A percentile compares a stretch with the other conserved stretches of the same genome.
Conservation (phyloP, 1,284 basidiomycete genomes). For the Sparassis latifolia region DNA sequence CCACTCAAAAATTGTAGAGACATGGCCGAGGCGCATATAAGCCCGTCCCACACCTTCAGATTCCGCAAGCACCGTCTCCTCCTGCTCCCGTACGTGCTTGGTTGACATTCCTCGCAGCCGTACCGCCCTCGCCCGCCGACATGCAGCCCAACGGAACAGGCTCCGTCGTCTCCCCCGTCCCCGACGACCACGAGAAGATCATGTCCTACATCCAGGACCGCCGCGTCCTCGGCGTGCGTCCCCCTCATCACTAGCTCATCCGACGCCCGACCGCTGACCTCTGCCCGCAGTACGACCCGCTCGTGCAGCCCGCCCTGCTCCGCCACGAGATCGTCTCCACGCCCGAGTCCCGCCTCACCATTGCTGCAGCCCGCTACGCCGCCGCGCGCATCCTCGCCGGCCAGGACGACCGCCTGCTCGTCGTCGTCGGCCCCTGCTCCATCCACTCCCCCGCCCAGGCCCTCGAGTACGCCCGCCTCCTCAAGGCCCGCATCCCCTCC, state of each 20-base stretch:
- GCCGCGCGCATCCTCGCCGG: conserved; percentile 78
- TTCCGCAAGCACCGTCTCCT: no score
- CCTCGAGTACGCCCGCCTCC: conserved; percentile 79
- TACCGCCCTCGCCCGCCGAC: no score
- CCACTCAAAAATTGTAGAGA: no score
- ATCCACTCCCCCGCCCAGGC: conserved; percentile 91
- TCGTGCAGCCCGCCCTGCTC: conserved; percentile 86
- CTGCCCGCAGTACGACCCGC: conserved; percentile 76
- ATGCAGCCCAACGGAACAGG: no score
- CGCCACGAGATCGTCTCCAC: conserved; percentile 76
- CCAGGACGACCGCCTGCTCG: conserved; percentile 79
- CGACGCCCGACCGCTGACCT: conserved; percentile 3
- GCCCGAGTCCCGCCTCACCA: conserved; percentile 54
- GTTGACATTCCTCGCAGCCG: no score
- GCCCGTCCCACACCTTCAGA: no score
- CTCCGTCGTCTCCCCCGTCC: conserved; percentile 45
- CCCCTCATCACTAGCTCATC: conserved; percentile 1
- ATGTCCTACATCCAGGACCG: conserved; percentile 70
- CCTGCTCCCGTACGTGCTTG: no score
- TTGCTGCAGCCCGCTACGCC: conserved; percentile 73
- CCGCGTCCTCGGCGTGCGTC: conserved; percentile 68
- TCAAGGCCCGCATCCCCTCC: conserved; percentile 63
- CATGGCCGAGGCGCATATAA: no score
- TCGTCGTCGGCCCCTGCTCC: conserved; percentile 94
- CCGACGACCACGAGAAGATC: conserved; percentile 55